Percentiles rank a stretch among this genome's conserved stretches.
phyloP scores from a whole-genome alignment of 2,329 filamentous ascomycete species.

The Clonostachys chloroleuca region DNA sequence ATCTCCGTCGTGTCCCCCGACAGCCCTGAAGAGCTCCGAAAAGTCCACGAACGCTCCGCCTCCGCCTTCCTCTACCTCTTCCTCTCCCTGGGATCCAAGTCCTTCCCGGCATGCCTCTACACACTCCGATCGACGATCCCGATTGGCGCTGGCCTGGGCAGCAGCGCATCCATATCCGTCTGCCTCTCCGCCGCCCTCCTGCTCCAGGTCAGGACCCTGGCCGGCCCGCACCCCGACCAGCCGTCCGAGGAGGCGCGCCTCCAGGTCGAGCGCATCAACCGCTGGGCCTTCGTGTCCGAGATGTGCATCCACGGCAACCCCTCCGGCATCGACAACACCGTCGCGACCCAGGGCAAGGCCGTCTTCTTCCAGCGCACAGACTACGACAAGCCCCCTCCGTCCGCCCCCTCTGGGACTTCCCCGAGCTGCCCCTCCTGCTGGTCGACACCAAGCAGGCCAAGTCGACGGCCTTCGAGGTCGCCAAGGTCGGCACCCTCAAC shows the following conservation, averaged over 20 bases:
- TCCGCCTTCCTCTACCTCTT: conserved; percentile 90
- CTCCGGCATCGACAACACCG: conserved; percentile 95
- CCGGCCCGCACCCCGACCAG: conserved; percentile 89
- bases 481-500: conserved; percentile 73
- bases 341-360: conserved; percentile 88
- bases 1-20: conserved; percentile 65
- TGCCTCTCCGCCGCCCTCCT: conserved; percentile 82
- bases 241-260: conserved; percentile 80
- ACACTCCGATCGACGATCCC: conserved; percentile 92
- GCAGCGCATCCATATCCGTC: conserved; percentile 90
- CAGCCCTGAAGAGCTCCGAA: conserved; percentile 67
- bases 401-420: conserved; percentile 77
- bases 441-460: conserved; percentile 87
- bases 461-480: conserved; percentile 81
- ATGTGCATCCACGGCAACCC: conserved; percentile 98
- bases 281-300: conserved; percentile 95
- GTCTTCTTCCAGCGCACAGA: conserved; percentile 84
- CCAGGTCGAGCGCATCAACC: conserved; percentile 92
- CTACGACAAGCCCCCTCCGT: conserved; percentile 72
- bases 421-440: conserved; percentile 83
- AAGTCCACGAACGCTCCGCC: conserved; percentile 79
- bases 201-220: conserved; percentile 81
- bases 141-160: conserved; percentile 85
- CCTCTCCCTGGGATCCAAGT: conserved; percentile 75
- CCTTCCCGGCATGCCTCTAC: conserved; percentile 79